Conservation (phyloP, 2,329 filamentous ascomycete genomes). For the Huntiella abstrusa region DNA sequence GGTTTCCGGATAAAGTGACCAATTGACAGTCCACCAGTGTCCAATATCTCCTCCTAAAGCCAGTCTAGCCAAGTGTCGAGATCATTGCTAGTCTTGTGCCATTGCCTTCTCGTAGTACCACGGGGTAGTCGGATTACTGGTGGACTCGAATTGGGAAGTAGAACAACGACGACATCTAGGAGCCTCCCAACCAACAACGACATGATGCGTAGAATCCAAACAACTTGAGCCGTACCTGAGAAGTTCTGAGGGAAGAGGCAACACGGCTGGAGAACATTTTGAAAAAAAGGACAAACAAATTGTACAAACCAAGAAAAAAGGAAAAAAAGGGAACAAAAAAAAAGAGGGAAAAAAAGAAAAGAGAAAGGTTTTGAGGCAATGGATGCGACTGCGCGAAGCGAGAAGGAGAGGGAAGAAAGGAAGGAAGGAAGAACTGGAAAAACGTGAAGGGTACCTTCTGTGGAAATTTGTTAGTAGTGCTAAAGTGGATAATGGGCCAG, state of each 20-base stretch:
- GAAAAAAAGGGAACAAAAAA: slow-evolving; percentile 12
- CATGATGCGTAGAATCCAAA: too few species aligned
- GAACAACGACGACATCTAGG: neutral
- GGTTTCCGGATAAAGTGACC: too few species aligned
- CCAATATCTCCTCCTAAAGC: too few species aligned
- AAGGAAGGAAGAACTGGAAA: slow-evolving; percentile 3
- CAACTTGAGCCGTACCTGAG: slow-evolving; percentile 1
- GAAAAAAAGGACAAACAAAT: slow-evolving; percentile 5
- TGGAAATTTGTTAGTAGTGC: too few species aligned
- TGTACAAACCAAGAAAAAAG: slow-evolving; percentile 5
- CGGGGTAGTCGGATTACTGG: neutral
- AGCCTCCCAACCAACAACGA: neutral
- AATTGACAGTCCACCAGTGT: too few species aligned
- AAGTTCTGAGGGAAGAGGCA: slow-evolving; percentile 11
- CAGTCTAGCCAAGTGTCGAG: too few species aligned
- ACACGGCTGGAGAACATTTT: slow-evolving; percentile 12
- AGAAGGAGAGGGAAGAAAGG: slow-evolving; percentile 3
- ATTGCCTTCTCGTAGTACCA: too few species aligned
- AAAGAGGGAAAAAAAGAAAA: slow-evolving; percentile 6
- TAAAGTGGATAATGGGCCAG: too few species aligned
- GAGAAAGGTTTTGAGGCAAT: slow-evolving; percentile 6
- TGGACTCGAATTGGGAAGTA: neutral
- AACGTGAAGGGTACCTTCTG: neutral
- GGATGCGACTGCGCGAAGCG: slow-evolving; percentile 13
- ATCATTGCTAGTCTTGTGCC: too few species aligned